Evolutionary conservation across 768 basidiomycete species (phyloP).

Genomic region (Sistotremastrum niveocremeum): DNA sequence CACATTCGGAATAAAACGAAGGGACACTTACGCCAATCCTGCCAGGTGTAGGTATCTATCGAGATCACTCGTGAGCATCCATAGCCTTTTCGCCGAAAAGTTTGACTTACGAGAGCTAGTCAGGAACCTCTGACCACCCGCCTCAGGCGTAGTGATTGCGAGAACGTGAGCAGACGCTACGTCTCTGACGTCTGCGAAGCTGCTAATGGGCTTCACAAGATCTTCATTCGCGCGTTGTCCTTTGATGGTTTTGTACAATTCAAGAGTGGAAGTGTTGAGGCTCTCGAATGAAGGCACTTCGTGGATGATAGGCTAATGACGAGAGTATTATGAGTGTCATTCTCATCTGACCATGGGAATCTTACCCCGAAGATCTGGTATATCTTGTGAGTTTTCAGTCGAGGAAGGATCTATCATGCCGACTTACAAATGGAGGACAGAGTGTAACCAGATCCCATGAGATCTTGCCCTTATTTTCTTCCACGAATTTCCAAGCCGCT

Average conservation of each 20-base stretch:
- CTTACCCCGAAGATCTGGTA: slow-evolving; percentile 4
- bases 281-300: slow-evolving; percentile 20
- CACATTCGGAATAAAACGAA: neutral
- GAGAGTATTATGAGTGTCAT: neutral
- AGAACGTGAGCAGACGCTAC: slow-evolving; percentile 18
- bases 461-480: slow-evolving; percentile 28
- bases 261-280: slow-evolving; percentile 22
- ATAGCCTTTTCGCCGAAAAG: neutral
- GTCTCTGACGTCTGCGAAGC: slow-evolving; percentile 21
- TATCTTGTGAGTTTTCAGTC: neutral
- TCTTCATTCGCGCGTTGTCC: slow-evolving; percentile 5
- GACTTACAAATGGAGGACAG: slow-evolving; percentile 38
- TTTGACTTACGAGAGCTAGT: slow-evolving; percentile 7
- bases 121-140: slow-evolving; percentile 28
- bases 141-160: slow-evolving; percentile 17
- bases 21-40: neutral
- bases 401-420: slow-evolving; percentile 1
- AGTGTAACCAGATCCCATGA: slow-evolving; percentile 39
- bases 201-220: slow-evolving; percentile 7
- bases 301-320: slow-evolving; percentile 17
- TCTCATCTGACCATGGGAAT: neutral
- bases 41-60: neutral
- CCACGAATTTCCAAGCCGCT: slow-evolving; percentile 40
- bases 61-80: neutral
- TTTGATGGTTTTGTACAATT: slow-evolving; percentile 13